These are phyloP conservation scores for Aspergillus sp. DNA, from an alignment of 2,329 filamentous ascomycete genomes.

Conservation along the genomic window DNA sequence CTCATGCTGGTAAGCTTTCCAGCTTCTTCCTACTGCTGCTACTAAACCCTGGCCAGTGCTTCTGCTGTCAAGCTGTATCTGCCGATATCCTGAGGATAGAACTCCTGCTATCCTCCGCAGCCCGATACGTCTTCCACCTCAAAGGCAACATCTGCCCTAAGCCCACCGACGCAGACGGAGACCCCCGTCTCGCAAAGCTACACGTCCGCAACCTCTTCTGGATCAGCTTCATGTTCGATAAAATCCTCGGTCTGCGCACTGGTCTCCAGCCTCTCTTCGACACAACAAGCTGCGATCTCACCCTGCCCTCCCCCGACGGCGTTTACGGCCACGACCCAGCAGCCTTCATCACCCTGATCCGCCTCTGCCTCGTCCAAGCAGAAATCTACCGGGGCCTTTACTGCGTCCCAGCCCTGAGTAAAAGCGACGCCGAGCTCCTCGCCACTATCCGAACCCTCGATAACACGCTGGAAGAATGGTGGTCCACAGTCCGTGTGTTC, in stretches of 20 bases:
- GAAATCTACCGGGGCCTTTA: slow-evolving; percentile 10
- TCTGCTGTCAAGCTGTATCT: not conserved
- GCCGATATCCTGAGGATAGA: slow-evolving; percentile 1
- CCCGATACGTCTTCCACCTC: slow-evolving; percentile 13
- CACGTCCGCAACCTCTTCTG: slow-evolving; percentile 12
- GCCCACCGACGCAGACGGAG: not conserved
- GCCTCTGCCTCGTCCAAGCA: slow-evolving; percentile 7
- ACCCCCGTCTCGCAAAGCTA: too few relatives aligned
- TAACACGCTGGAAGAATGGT: slow-evolving; percentile 8
- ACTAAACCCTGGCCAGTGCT: not conserved
- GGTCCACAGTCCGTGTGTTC: not conserved
- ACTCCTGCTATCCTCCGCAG: not conserved
- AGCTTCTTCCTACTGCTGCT: too few relatives aligned
- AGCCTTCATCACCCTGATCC: not conserved
- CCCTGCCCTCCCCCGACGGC: not conserved
- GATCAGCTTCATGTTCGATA: slow-evolving; percentile 8
- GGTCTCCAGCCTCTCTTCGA: slow-evolving; percentile 10
- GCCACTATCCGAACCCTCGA: slow-evolving; percentile 10
- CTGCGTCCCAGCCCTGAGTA: not conserved
- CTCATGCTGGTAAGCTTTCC: slow-evolving; percentile 6
- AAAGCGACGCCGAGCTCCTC: slow-evolving; percentile 11
- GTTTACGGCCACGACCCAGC: not conserved
- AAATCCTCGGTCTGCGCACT: slow-evolving; percentile 8
- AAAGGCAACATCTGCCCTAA: slow-evolving; percentile 7
- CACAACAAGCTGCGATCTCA: slow-evolving; percentile 8